These are phyloP conservation scores for Fusarium oligoseptatum DNA, from an alignment of 2,329 filamentous ascomycete genomes.

Conservation along the genomic window DNA sequence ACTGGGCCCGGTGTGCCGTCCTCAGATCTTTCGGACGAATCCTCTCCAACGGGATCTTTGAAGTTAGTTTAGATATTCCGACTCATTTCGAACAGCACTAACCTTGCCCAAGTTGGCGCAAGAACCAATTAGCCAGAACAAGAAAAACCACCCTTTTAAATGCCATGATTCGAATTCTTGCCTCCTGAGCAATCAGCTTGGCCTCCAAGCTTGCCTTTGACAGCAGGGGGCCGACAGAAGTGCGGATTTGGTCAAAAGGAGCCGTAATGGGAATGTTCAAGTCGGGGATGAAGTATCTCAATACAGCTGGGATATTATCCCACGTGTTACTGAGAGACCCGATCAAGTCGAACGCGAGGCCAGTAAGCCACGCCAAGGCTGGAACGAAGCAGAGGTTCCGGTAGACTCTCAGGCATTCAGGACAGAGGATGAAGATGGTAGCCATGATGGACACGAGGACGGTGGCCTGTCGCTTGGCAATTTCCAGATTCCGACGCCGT, in stretches of 20 bases:
- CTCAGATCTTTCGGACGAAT: not conserved
- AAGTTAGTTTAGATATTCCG: accelerated
- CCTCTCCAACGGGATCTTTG: not conserved
- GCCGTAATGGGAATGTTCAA: not conserved
- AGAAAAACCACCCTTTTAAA: not conserved
- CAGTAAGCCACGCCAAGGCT: conserved; percentile 21
- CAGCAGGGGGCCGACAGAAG: not conserved
- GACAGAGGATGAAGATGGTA: conserved; percentile 18
- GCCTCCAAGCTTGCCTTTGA: not conserved
- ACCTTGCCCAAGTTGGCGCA: conserved; percentile 4
- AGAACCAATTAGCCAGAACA: not conserved
- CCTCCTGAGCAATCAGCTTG: not conserved
- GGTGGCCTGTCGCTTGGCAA: conserved; percentile 27
- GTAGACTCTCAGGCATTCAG: conserved; percentile 22
- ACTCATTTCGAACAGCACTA: accelerated
- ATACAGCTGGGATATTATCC: conserved; percentile 18
- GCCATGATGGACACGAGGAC: conserved; percentile 12
- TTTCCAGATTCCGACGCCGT: conserved; percentile 11
- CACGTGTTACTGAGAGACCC: conserved; percentile 15
- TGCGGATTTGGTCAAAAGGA: conserved; percentile 17
- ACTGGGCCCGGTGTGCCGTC: not conserved
- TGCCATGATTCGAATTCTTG: not conserved
- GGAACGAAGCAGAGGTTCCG: conserved; percentile 22
- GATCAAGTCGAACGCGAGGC: conserved; percentile 13
- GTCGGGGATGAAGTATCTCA: conserved; percentile 26